A percentile compares a stretch with the other conserved stretches of the same genome.
Evolutionary conservation across 441 rosid species (phyloP).

Genomic region (Gossypium davidsonii): DNA sequence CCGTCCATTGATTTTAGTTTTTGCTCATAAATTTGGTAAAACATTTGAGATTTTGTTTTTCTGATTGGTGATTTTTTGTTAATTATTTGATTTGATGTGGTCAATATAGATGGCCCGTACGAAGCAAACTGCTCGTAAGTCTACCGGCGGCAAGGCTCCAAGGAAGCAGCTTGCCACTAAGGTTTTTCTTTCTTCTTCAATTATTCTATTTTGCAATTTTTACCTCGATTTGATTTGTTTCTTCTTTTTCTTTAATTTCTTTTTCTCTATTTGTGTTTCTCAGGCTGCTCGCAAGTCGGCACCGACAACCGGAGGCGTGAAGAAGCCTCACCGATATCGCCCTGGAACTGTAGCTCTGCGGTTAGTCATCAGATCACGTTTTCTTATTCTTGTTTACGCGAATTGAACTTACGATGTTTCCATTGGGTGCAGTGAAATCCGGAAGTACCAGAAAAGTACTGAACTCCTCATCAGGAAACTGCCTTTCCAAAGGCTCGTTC

Average conservation of each 20-base stretch:
- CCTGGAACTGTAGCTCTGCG: constrained; percentile 65
- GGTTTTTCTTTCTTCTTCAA: constrained; percentile 12
- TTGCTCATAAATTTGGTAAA: neutral
- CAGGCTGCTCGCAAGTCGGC: constrained; percentile 63
- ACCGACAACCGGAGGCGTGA: constrained; percentile 50
- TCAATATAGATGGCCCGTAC: constrained; percentile 48
- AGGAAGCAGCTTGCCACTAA: constrained; percentile 58
- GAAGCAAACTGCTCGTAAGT: constrained; percentile 58
- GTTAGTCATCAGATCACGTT: constrained; percentile 5
- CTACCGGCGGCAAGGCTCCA: constrained; percentile 62
- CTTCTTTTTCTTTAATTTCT: neutral
- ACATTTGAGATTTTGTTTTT: neutral
- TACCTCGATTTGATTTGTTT: neutral
- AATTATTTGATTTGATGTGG: neutral
- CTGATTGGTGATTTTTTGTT: neutral
- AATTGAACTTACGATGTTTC: neutral
- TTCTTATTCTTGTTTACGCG: neutral
- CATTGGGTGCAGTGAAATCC: constrained; percentile 39
- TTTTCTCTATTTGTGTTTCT: neutral
- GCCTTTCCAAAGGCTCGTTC: constrained; percentile 61
- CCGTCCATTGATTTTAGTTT: neutral
- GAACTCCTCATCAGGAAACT: constrained; percentile 57
- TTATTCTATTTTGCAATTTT: neutral
- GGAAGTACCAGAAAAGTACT: constrained; percentile 67
- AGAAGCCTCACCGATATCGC: constrained; percentile 57